Percentiles rank a stretch among this genome's conserved stretches.
phyloP scores from a whole-genome alignment of 2,329 filamentous ascomycete genomes.

The Penicillium fuscoglaucum region DNA sequence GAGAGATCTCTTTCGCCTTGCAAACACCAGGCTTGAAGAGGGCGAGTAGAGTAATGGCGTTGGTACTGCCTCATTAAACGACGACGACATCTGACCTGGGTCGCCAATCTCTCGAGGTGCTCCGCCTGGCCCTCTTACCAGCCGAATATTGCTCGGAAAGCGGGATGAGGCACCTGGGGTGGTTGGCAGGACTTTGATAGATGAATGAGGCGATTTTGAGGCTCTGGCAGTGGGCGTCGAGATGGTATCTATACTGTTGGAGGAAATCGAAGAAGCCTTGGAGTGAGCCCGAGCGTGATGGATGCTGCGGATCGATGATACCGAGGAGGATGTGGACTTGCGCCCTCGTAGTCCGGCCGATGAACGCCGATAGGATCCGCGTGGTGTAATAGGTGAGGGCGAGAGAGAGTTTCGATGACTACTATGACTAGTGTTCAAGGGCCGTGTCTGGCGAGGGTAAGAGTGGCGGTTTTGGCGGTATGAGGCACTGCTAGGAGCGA shows the following conservation, averaged over 20 bases:
- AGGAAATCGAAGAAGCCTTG: constrained; percentile 91
- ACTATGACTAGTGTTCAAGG: constrained; percentile 36
- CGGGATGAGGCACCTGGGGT: constrained; percentile 70
- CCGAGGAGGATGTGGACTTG: constrained; percentile 93
- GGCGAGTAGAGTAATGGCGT: constrained; percentile 41
- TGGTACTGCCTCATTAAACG: constrained; percentile 43
- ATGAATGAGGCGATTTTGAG: constrained; percentile 78
- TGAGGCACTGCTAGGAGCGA: constrained; percentile 45
- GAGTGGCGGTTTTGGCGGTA: constrained; percentile 46
- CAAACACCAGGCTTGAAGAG: constrained; percentile 47
- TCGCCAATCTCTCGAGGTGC: constrained; percentile 31
- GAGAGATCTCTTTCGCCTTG: constrained; percentile 46
- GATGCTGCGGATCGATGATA: constrained; percentile 89
- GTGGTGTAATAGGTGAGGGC: constrained; percentile 82
- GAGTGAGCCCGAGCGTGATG: constrained; percentile 87
- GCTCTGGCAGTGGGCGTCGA: constrained; percentile 66
- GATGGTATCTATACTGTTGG: constrained; percentile 69
- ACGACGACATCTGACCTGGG: constrained; percentile 28
- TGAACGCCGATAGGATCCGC: constrained; percentile 78
- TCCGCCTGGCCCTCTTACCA: constrained; percentile 61
- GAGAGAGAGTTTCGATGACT: constrained; percentile 72
- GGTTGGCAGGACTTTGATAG: constrained; percentile 90
- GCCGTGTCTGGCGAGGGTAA: constrained; percentile 40
- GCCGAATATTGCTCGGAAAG: constrained; percentile 83
- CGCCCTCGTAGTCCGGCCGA: constrained; percentile 82